Percentiles rank a stretch among this genome's conserved stretches.
These are phyloP conservation scores for Pleurotus platypus DNA, from an alignment of 768 basidiomycete genomes.

Conservation along the genomic window DNA sequence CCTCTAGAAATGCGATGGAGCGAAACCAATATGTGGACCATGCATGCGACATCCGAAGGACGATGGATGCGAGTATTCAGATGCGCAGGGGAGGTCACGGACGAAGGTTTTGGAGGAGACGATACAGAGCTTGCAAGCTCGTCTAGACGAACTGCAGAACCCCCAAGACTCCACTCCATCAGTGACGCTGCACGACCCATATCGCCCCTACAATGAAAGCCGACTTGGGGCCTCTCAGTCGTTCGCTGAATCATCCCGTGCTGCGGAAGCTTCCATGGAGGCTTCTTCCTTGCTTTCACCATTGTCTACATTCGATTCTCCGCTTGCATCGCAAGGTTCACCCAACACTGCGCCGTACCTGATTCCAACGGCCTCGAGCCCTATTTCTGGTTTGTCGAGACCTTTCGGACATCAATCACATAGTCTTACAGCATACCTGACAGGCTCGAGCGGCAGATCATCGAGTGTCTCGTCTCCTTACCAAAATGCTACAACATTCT, in stretches of 20 bases:
- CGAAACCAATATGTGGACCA: constrained; percentile 60
- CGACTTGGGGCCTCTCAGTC: constrained; percentile 24
- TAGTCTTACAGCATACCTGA: constrained; percentile 32
- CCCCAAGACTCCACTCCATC: constrained; percentile 44
- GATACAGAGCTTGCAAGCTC: constrained; percentile 49
- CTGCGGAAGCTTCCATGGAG: neutral
- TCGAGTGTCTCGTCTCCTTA: constrained; percentile 35
- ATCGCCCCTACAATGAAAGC: constrained; percentile 28
- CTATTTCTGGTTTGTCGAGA: constrained; percentile 44
- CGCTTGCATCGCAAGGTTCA: neutral
- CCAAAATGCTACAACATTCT: constrained; percentile 30
- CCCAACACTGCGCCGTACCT: constrained; percentile 7
- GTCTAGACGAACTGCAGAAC: constrained; percentile 55
- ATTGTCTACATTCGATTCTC: neutral
- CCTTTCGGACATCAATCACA: constrained; percentile 31
- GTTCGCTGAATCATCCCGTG: neutral
- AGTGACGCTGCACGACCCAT: constrained; percentile 50
- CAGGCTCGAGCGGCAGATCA: constrained; percentile 37
- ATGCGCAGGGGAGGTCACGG: constrained; percentile 56
- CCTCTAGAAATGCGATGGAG: constrained; percentile 60
- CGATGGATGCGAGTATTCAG: constrained; percentile 71
- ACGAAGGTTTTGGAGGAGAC: constrained; percentile 61
- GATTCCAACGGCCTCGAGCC: constrained; percentile 32
- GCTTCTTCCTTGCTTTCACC: constrained; percentile 3
- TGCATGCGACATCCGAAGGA: constrained; percentile 56